Conservation (phyloP, 176 grass and related monocot genomes). For the Avena eriantha region DNA sequence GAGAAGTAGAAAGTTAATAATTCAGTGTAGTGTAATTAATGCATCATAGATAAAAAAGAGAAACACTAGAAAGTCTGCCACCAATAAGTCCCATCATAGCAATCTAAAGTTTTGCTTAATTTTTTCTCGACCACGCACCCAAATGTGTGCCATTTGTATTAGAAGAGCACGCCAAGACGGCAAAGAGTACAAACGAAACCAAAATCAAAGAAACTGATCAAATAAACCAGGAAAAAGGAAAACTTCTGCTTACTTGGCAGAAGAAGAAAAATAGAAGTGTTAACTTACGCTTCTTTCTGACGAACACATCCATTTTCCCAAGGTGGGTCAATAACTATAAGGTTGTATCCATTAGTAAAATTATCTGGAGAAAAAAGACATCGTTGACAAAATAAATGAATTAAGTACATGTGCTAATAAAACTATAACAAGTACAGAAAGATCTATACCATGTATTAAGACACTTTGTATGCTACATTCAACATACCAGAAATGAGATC, state of each 20-base stretch:
- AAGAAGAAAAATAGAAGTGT: neutral
- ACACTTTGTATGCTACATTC: neutral
- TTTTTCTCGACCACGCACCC: neutral
- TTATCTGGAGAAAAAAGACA: constrained; percentile 50
- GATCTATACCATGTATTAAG: neutral
- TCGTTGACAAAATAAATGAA: neutral
- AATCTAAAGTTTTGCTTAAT: neutral
- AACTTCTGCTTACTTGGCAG: neutral
- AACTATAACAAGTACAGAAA: neutral
- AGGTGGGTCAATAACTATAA: constrained; percentile 92
- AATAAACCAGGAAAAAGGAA: no score
- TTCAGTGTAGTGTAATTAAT: neutral
- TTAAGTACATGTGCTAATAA: constrained; percentile 27
- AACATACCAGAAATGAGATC: constrained; percentile 79
- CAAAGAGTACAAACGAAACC: no score
- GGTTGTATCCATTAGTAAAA: constrained; percentile 69
- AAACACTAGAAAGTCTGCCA: constrained; percentile 23
- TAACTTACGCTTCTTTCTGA: constrained; percentile 80
- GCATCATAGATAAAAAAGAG: neutral
- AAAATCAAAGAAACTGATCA: no score
- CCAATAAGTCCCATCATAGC: neutral
- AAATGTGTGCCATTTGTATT: no score
- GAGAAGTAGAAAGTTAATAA: neutral
- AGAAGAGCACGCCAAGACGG: no score
- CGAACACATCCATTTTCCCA: constrained; percentile 95